These are phyloP conservation scores for Rhodofomes roseus DNA, from an alignment of 1,284 basidiomycete species.

Conservation along the genomic window DNA sequence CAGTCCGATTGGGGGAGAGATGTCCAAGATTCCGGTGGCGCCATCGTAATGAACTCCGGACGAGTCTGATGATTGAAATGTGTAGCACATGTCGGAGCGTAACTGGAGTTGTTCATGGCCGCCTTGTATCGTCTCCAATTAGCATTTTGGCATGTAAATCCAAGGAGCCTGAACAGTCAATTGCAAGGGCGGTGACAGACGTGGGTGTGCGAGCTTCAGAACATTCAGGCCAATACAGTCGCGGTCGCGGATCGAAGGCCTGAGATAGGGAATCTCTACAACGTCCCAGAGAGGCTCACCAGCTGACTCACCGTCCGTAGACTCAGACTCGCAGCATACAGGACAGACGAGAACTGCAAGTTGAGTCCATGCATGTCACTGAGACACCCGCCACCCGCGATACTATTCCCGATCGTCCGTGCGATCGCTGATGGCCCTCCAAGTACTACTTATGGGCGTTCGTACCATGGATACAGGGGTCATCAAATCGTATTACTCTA, in stretches of 20 bases:
- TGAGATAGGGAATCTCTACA: background rate
- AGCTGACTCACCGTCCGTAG: background rate
- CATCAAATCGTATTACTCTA: background rate
- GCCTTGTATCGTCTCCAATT: no score
- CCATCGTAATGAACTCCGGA: background rate
- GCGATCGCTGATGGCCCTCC: slow-evolving; percentile 1
- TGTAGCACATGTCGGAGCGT: background rate
- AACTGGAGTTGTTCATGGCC: background rate
- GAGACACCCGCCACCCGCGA: background rate
- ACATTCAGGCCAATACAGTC: background rate
- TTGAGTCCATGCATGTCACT: background rate
- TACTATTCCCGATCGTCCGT: background rate
- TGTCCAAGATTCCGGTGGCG: background rate
- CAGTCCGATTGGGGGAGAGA: background rate
- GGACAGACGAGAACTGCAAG: background rate
- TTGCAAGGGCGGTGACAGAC: background rate
- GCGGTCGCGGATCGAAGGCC: background rate
- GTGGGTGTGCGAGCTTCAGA: background rate
- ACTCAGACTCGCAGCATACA: background rate
- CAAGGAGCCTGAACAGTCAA: background rate
- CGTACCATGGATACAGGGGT: background rate
- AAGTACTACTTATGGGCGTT: background rate
- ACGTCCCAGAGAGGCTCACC: no score
- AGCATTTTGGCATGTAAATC: no score
- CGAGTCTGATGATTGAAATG: background rate